Base-by-base conservation (phyloP, 2,329 filamentous ascomycete species). In the Thermomyces lanuginosus region DNA sequence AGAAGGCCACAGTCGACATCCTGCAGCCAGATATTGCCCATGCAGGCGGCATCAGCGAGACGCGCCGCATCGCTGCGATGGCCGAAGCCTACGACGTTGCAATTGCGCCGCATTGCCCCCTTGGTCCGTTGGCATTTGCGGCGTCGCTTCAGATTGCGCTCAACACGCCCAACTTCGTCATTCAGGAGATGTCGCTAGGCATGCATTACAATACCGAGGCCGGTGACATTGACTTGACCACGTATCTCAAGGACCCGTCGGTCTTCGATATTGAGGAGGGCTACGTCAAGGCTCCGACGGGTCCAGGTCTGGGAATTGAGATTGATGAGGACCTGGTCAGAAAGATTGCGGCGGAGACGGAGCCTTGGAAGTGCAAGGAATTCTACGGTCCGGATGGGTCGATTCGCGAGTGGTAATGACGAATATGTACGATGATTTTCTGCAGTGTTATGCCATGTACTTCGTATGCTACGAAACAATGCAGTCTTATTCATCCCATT, bases 161-260 rank as follows among this genome's bases (percentile, higher is more conserved):
- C 11, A 56, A 52, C 6, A 68, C 56, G 11, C 63, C 62, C 11
- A 82, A 76, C 46, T 81, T 76, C 44, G 67, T 64, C 0, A 82
- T 83, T 16, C 71, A 79, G 42, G 77, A 83, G 48, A 82, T 82
- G 78, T 75, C 71, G 28, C 43, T 82, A 16, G 78, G 77, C 0
- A 83, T 84, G 39, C 79, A 84, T 45, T 84, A 83, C 44, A 84
- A 84, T 38, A 50, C 52, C 3, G 63, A 64, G 39, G 65, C 62
- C 0, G 72, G 67, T 1, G 61, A 68, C 2, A 60, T 71, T 38
- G 75, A 80, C 43, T 54, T 79, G 29, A 65, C 65, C 8, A 76
- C 65, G 14, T 82, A 81, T 42, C 58, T 72, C 2, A 68, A 65
- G 41, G 67, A 80, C 38, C 61, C 69, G 0, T 62, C 65, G 26